phyloP scores from a whole-genome alignment of 331 rosid species.

The Prunus yedoensis region DNA sequence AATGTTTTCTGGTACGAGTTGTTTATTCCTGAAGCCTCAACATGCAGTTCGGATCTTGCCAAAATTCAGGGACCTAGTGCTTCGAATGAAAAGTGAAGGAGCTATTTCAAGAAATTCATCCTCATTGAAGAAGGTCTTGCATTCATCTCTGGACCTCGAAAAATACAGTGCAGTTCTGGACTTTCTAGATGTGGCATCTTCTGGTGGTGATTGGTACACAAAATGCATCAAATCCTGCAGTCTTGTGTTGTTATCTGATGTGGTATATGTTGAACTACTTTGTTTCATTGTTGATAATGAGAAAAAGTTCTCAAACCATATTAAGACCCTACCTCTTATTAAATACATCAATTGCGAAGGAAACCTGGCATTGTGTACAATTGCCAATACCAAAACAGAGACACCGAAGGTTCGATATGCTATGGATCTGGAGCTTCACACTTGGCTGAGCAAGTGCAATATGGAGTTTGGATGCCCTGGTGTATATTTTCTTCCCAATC shows the following conservation, averaged over 20 bases:
- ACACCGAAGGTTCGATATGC: not conserved
- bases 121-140: not conserved
- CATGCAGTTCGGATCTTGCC: not conserved
- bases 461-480: conserved; percentile 5
- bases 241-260: not conserved
- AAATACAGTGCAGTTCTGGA: not conserved
- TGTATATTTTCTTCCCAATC: not conserved
- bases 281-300: conserved; percentile 8
- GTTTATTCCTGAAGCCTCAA: not conserved
- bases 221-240: conserved; percentile 3
- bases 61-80: conserved; percentile 11
- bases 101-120: not conserved
- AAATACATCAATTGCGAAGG: conserved; percentile 12
- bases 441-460: conserved; percentile 17
- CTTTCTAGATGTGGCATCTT: conserved; percentile 11
- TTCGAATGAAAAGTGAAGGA: not conserved
- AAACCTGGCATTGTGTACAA: conserved; percentile 3
- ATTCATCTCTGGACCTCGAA: conserved; percentile 4
- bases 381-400: not conserved
- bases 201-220: not conserved
- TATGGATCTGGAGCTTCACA: not conserved
- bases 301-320: not conserved
- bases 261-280: conserved; percentile 22
- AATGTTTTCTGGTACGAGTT: not conserved
- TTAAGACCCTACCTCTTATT: not conserved